These are phyloP conservation scores for Monosporascus cannonballus DNA, from an alignment of 2,329 filamentous ascomycete species.

Conservation along the genomic window DNA sequence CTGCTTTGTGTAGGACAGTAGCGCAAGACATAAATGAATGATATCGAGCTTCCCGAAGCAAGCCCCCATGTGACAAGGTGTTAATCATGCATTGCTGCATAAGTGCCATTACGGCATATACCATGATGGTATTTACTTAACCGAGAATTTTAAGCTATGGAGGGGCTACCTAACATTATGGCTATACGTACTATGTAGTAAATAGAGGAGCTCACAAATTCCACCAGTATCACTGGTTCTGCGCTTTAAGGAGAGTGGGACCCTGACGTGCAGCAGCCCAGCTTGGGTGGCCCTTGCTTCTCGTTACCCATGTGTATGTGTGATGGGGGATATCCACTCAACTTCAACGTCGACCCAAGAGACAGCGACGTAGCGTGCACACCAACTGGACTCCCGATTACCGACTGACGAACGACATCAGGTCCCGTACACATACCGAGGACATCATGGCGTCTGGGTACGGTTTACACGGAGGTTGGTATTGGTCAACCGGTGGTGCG, in stretches of 20 bases:
- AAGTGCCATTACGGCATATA: not conserved
- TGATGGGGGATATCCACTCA: not conserved
- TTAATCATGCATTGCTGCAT: not conserved
- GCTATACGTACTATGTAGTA: too few relatives aligned
- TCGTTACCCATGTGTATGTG: not conserved
- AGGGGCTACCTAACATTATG: not conserved
- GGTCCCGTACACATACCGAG: conserved; percentile 1
- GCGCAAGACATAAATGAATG: not conserved
- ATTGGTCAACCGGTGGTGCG: conserved; percentile 5
- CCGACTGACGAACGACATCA: not conserved
- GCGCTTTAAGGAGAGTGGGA: not conserved
- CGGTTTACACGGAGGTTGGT: conserved; percentile 72
- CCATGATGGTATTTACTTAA: too few relatives aligned
- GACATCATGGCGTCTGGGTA: conserved; percentile 72
- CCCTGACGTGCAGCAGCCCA: not conserved
- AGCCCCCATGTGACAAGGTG: not conserved
- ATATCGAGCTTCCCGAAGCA: not conserved
- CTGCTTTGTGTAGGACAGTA: too few relatives aligned
- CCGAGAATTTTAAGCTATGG: not conserved
- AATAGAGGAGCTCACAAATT: not conserved
- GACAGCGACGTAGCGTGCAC: not conserved
- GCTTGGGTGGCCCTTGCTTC: not conserved
- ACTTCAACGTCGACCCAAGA: not conserved
- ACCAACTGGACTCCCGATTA: not conserved
- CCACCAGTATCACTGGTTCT: not conserved